phyloP scores from a whole-genome alignment of 306 rosid genomes.

The Rubus idaeus region DNA sequence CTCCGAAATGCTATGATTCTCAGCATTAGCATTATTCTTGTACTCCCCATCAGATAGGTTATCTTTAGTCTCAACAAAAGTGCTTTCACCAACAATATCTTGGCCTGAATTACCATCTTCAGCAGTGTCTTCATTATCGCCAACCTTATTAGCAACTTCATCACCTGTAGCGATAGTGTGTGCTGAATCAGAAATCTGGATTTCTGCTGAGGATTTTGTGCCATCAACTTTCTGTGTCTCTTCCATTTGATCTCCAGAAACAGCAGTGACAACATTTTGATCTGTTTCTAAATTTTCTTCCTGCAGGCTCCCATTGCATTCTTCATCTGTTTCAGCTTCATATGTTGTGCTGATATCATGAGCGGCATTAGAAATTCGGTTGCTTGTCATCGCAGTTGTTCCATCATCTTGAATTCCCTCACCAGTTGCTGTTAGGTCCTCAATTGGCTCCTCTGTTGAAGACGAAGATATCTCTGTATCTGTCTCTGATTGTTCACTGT shows the following conservation, averaged over 20 bases:
- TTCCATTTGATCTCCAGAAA: conserved; percentile 13
- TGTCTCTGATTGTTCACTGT: conserved; percentile 25
- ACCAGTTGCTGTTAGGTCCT: conserved; percentile 16
- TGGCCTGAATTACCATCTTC: conserved; percentile 5
- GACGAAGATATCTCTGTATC: conserved; percentile 8
- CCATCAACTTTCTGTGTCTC: conserved; percentile 16
- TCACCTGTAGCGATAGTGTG: neutral
- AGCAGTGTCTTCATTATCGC: conserved; percentile 8
- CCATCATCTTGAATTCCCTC: conserved; percentile 23
- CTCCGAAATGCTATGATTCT: conserved; percentile 11
- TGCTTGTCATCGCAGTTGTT: neutral
- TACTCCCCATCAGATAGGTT: conserved; percentile 11
- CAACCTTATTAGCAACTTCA: conserved; percentile 7
- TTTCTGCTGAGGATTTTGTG: neutral
- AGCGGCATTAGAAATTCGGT: neutral
- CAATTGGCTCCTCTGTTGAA: conserved; percentile 13
- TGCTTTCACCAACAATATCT: conserved; percentile 4
- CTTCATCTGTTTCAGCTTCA: conserved; percentile 21
- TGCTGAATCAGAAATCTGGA: neutral
- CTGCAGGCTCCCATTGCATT: neutral
- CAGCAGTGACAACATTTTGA: neutral
- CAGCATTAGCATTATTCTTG: neutral
- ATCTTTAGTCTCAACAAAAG: neutral
- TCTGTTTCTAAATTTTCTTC: conserved; percentile 17
- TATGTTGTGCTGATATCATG: neutral